Evolutionary conservation across 1,139 yeast genomes (phyloP), one percentile per base, ranked within the genome.

Genomic region (Kluyveromyces sp.): DNA sequence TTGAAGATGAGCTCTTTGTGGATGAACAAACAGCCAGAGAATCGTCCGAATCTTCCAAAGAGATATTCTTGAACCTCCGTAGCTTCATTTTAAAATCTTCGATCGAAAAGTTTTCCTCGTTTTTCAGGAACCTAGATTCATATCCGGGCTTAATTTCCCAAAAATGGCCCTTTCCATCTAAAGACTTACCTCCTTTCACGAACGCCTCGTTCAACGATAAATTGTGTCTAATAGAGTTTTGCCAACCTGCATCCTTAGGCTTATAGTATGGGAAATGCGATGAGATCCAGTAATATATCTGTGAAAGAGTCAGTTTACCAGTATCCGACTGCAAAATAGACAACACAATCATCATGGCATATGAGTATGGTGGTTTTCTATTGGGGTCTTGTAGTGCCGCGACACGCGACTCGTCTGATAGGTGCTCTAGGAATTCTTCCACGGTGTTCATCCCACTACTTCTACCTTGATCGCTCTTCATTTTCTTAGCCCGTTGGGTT

Each of bases 141-240:
- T 75, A 79, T 3, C 95, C 96, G 26, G 78, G 72, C 52, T 83
- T 89, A 46, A 92, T 87, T 57, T 86, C 81, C 98, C 98, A 94
- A 66, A 84, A 92, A 68, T 90, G 96, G 33, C 98, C 98, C 68
- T 92, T 92, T 4, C 97, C 97, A 65, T 87, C 95, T 57, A 86
- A 84, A 15, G 96, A 90, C 62, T 92, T 84, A 55, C 87, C 96
- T 35, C 95, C 88, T 67, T 92, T 92, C 47, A 83, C 76, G 58
- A 88, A 88, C 1, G 96, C 95, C 63, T 87, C 88, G 67, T 87
- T 88, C 54, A 88, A 71, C 28, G 94, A 83, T 47, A 88, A 70
- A 56, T 88, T 85, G 64, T 85, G 95, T 47, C 95, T 79, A 53
- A 85, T 85, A 34, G 90, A 83, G 64, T 84, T 84, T 60, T 87